Conservation (phyloP, 805 yeast species). For the Aciculoconidium aculeatum region DNA sequence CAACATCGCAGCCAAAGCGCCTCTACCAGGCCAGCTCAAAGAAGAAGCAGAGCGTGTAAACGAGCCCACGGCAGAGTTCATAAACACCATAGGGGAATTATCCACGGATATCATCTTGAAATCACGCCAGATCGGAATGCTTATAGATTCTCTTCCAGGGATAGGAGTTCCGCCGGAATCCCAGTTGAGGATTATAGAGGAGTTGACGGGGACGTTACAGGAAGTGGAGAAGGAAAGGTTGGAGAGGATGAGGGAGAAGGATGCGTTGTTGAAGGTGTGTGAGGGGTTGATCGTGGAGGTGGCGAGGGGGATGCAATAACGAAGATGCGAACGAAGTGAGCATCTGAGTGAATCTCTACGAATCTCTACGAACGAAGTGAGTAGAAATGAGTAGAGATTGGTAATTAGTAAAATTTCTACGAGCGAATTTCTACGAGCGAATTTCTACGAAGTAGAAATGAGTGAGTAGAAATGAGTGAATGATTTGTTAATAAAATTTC, state of each 20-base stretch:
- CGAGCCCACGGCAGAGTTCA: slow-evolving; percentile 10
- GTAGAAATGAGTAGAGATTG: background rate
- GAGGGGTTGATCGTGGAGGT: slow-evolving; percentile 60
- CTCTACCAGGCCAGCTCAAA: slow-evolving; percentile 36
- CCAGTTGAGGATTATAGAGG: slow-evolving; percentile 61
- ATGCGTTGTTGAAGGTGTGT: slow-evolving; percentile 53
- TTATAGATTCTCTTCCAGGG: slow-evolving; percentile 89
- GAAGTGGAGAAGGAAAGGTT: slow-evolving; percentile 55
- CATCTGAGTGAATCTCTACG: too few species aligned
- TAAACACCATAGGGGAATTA: slow-evolving; percentile 62
- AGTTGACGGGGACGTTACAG: slow-evolving; percentile 56
- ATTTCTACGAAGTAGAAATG: too few species aligned
- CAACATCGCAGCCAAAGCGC: slow-evolving; percentile 58
- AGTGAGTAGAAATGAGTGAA: too few species aligned
- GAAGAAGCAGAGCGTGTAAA: slow-evolving; percentile 4
- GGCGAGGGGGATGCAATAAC: slow-evolving; percentile 49
- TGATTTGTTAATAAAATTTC: too few species aligned
- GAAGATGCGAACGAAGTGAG: slow-evolving; percentile 11
- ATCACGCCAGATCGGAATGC: slow-evolving; percentile 76
- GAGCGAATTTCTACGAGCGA: too few species aligned
- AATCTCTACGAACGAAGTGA: too few species aligned
- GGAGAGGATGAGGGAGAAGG: slow-evolving; percentile 57
- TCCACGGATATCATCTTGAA: slow-evolving; percentile 81
- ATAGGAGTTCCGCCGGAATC: slow-evolving; percentile 76
- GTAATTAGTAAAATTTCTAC: too few species aligned